phyloP scores from a whole-genome alignment of 805 yeast genomes.

The Millerago galiae region DNA sequence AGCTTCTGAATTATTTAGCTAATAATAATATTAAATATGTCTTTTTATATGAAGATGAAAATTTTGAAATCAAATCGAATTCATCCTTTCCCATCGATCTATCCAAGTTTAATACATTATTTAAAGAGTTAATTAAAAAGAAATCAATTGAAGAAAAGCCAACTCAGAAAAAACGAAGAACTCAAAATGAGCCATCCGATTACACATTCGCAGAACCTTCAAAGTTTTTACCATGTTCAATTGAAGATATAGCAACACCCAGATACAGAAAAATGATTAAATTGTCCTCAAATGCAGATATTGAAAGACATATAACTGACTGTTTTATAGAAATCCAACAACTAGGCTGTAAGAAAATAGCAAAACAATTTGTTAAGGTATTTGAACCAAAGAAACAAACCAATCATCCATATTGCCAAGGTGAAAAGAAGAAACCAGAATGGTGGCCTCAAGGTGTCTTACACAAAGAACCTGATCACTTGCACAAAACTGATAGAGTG shows the following conservation, averaged over 20 bases:
- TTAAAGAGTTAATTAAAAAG: too few relatives aligned
- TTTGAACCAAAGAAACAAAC: constrained; percentile 66
- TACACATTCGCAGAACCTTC: too few relatives aligned
- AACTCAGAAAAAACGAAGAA: too few relatives aligned
- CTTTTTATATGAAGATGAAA: too few relatives aligned
- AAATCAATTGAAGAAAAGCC: too few relatives aligned
- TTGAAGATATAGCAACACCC: background rate
- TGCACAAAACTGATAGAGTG: constrained; percentile 52
- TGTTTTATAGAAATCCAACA: constrained; percentile 29
- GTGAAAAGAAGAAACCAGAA: constrained; percentile 42
- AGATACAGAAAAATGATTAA: background rate
- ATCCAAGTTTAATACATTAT: too few relatives aligned
- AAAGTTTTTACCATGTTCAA: background rate
- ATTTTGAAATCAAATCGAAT: too few relatives aligned
- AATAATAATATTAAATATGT: too few relatives aligned
- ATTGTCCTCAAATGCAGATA: background rate
- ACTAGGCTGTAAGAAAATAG: constrained; percentile 50
- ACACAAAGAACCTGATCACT: constrained; percentile 72
- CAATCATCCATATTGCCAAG: constrained; percentile 52
- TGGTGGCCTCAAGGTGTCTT: constrained; percentile 67
- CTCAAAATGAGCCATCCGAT: too few relatives aligned
- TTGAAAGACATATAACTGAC: background rate
- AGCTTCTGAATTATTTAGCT: too few relatives aligned
- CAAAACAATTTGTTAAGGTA: constrained; percentile 60
- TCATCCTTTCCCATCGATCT: too few relatives aligned